A percentile compares a stretch with the other conserved stretches of the same genome.
These are phyloP conservation scores for Colletotrichum destructivum DNA, from an alignment of 2,329 filamentous ascomycete genomes.

Conservation along the genomic window DNA sequence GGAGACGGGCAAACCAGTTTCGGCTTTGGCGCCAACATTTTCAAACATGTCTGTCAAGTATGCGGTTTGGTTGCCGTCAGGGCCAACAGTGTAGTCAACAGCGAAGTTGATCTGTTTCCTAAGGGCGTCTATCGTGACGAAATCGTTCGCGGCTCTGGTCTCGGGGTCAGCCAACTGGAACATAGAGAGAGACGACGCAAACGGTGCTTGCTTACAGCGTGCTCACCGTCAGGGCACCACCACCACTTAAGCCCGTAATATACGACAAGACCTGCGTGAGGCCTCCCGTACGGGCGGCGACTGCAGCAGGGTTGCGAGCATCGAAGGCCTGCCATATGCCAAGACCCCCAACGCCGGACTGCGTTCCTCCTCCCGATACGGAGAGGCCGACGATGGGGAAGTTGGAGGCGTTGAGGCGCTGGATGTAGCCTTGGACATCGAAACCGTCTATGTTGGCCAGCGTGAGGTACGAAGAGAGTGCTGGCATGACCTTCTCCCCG, in stretches of 20 bases:
- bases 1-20: slow-evolving; percentile 47
- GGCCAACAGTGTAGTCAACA: slow-evolving; percentile 41
- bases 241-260: slow-evolving; percentile 48
- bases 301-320: slow-evolving; percentile 43
- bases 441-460: slow-evolving; percentile 45
- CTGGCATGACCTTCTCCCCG: slow-evolving; percentile 44
- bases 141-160: slow-evolving; percentile 48
- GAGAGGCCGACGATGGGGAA: slow-evolving; percentile 47
- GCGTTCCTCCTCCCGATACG: slow-evolving; percentile 48
- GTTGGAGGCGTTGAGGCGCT: slow-evolving; percentile 43
- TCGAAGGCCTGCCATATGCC: slow-evolving; percentile 50
- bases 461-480: slow-evolving; percentile 45
- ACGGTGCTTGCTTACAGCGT: slow-evolving; percentile 44
- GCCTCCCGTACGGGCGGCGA: slow-evolving; percentile 45
- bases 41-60: slow-evolving; percentile 45
- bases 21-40: slow-evolving; percentile 45
- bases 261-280: slow-evolving; percentile 47
- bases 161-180: background rate
- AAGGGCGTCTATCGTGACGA: slow-evolving; percentile 43
- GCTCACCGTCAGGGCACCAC: slow-evolving; percentile 47
- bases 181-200: no score
- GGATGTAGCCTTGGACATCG: slow-evolving; percentile 44
- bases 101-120: slow-evolving; percentile 46
- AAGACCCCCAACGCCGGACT: slow-evolving; percentile 49
- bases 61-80: slow-evolving; percentile 35